Evolutionary conservation across 345 rosid species (phyloP), one percentile per base, ranked within the genome.

Genomic region (Salix brachista): DNA sequence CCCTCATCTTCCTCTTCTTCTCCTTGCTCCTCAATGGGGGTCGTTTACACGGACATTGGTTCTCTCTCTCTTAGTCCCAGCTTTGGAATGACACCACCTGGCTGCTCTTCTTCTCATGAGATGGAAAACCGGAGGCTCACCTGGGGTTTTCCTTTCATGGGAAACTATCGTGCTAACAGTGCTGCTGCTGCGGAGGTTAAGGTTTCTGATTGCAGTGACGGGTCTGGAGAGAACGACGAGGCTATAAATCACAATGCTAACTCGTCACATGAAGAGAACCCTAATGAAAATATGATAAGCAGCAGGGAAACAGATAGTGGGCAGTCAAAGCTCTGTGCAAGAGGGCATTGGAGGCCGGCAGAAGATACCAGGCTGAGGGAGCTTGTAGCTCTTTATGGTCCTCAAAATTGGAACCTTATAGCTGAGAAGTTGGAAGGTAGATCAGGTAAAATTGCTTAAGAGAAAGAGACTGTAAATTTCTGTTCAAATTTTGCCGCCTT

Each of bases 261-360:
- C 73, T 79, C 77, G 65, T 78, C 78, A 32, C 81, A 79, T 67
- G 88, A 82, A 70, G 81, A 84, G 32, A 81, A 70, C 70, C 76
- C 78, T 72, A 79, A 72, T 65, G 78, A 80, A n/a, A 68, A 34
- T 74, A 36, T 69, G 11, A 69, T 9, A 32, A 72, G 81, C 74
- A 84, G 81, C 61, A 90, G 86, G 83, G 88, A 86, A 79, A 77
- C 78, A 61, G 89, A 87, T 7, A 83, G 84, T 83, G 92, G 85
- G 12, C 94, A 91, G 80, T 87, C 89, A 68, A 91, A 88, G 88
- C 90, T 90, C 69, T 96, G 96, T 64, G 88, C 97, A 2, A 91
- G 99, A 74, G 98, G 99, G 39, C 99, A 96, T 69, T 96, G 99
- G 99, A 87, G 95, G 79, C 97, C 98, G 48, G 93, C 94, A 10